Percentiles rank a stretch among this genome's conserved stretches.
phyloP scores from a whole-genome alignment of 225 moss, liverwort and hornwort genomes.

The Marchantia paleacea region DNA sequence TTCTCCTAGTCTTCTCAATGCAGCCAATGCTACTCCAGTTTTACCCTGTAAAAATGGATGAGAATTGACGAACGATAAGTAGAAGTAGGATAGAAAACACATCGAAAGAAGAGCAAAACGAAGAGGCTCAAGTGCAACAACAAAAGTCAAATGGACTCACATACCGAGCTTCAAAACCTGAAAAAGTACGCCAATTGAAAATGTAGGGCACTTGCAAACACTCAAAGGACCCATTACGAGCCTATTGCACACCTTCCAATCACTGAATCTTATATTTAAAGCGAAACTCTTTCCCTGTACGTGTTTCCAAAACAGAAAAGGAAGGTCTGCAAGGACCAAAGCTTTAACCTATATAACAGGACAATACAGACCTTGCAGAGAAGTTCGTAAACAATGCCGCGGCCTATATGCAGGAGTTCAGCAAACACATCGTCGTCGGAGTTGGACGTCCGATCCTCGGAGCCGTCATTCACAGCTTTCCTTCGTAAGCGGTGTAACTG shows the following conservation, averaged over 20 bases:
- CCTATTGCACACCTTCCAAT: neutral
- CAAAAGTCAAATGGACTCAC: neutral
- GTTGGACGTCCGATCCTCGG: slow-evolving; percentile 44
- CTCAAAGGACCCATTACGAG: neutral
- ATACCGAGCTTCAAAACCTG: neutral
- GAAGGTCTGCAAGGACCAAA: neutral
- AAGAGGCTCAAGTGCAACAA: neutral
- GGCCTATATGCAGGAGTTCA: slow-evolving; percentile 81
- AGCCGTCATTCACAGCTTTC: slow-evolving; percentile 45
- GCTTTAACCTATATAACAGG: neutral
- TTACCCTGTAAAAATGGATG: slow-evolving; percentile 54
- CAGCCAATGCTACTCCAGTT: slow-evolving; percentile 84
- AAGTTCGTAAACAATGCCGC: slow-evolving; percentile 87
- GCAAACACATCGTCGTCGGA: slow-evolving; percentile 89
- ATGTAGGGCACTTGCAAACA: neutral
- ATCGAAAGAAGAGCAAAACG: neutral
- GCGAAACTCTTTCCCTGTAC: neutral
- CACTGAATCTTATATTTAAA: neutral
- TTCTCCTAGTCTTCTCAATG: slow-evolving; percentile 85
- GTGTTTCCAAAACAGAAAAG: neutral
- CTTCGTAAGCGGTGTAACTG: slow-evolving; percentile 81
- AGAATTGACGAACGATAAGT: too few species aligned
- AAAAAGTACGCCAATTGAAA: neutral
- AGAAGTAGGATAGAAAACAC: too few species aligned
- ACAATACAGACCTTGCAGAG: slow-evolving; percentile 65